Evolutionary conservation across 2,329 filamentous ascomycete species (phyloP).

Genomic region (Fusarium scirpi): DNA sequence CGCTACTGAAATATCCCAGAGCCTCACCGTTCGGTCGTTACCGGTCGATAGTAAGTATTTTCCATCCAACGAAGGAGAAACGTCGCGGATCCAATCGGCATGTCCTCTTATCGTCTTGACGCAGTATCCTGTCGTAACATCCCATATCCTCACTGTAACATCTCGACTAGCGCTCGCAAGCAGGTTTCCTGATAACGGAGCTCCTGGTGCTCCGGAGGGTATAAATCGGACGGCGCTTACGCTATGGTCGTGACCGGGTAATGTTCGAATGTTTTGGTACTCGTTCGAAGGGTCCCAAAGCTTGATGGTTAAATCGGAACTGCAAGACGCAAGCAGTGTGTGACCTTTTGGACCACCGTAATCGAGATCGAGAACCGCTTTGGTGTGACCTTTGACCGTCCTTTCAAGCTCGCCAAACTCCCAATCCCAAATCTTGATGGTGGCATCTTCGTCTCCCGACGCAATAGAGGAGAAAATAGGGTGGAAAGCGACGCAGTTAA

Average conservation of each 20-base stretch:
- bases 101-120: slow-evolving; percentile 91
- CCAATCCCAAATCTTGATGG: slow-evolving; percentile 98
- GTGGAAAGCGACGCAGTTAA: slow-evolving; percentile 93
- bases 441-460: slow-evolving; percentile 90
- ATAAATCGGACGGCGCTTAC: slow-evolving; percentile 91
- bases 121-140: slow-evolving; percentile 92
- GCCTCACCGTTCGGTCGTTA: slow-evolving; percentile 81
- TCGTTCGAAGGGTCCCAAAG: slow-evolving; percentile 93
- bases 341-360: slow-evolving; percentile 80
- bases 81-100: slow-evolving; percentile 90
- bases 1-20: slow-evolving; percentile 82
- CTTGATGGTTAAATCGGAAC: slow-evolving; percentile 91
- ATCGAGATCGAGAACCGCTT: slow-evolving; percentile 87
- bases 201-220: slow-evolving; percentile 82
- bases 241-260: slow-evolving; percentile 92
- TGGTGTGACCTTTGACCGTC: slow-evolving; percentile 93
- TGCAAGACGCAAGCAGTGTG: slow-evolving; percentile 75
- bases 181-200: slow-evolving; percentile 83
- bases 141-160: slow-evolving; percentile 88
- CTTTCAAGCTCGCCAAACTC: slow-evolving; percentile 90
- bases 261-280: slow-evolving; percentile 93
- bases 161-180: slow-evolving; percentile 89
- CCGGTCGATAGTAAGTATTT: slow-evolving; percentile 85
- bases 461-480: slow-evolving; percentile 91
- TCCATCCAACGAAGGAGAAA: slow-evolving; percentile 84